Evolutionary conservation across 495 filamentous ascomycete genomes (phyloP).

Genomic region (Aspergillus homomorphus): DNA sequence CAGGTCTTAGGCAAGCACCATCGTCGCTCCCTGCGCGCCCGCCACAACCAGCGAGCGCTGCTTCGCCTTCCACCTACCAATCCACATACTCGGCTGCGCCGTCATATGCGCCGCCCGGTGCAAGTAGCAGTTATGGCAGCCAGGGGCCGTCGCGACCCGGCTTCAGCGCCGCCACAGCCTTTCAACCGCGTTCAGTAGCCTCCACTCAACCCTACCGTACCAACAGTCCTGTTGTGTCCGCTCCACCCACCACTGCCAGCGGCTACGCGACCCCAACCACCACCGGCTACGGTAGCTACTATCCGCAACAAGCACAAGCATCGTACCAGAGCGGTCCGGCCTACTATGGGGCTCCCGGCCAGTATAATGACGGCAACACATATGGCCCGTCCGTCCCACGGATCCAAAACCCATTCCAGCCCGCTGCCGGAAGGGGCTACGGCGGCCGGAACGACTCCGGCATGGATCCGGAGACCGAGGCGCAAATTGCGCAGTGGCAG

Average conservation of each 20-base stretch:
- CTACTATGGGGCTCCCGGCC: conserved; percentile 47
- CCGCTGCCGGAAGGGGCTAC: conserved; percentile 42
- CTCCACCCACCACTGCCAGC: conserved; percentile 38
- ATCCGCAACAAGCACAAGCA: conserved; percentile 34
- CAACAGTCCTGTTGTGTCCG: conserved; percentile 41
- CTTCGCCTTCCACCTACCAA: conserved; percentile 54
- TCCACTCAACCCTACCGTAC: conserved; percentile 43
- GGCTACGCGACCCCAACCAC: conserved; percentile 41
- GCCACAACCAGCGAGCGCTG: conserved; percentile 57
- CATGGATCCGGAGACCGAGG: conserved; percentile 81
- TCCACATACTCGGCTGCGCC: conserved; percentile 51
- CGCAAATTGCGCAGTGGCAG: conserved; percentile 95
- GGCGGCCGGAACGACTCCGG: conserved; percentile 47
- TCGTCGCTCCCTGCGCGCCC: conserved; percentile 82
- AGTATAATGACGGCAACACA: conserved; percentile 46
- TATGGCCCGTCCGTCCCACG: conserved; percentile 62
- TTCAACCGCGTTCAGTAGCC: conserved; percentile 64
- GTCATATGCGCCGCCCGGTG: conserved; percentile 35
- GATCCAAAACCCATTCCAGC: conserved; percentile 83
- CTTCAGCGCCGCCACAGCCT: conserved; percentile 51
- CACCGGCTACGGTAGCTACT: conserved; percentile 33
- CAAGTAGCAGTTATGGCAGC: conserved; percentile 34
- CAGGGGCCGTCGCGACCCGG: conserved; percentile 28
- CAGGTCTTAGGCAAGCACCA: conserved; percentile 70
- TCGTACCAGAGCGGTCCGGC: conserved; percentile 45